Evolutionary conservation across 805 yeast species (phyloP), one percentile per base, ranked within the genome.

Genomic region (Candida quercuum): DNA sequence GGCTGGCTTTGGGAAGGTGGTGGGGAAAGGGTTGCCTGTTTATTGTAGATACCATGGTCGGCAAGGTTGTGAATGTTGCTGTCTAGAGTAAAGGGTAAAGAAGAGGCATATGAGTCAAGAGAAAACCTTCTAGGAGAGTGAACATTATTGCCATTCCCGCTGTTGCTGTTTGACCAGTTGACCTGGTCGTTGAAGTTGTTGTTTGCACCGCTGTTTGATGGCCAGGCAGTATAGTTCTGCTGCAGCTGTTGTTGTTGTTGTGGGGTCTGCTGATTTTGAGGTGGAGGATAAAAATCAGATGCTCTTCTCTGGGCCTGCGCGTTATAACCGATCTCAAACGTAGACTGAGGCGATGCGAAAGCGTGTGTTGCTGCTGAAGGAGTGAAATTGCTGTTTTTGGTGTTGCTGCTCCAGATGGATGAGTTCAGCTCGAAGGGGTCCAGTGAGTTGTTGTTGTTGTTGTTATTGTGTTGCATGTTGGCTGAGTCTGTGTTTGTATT

Each of bases 371-470:
- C 28, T 30, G 32, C 32, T 33, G 30, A 24, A n/a, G n/a, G n/a
- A n/a, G n/a, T 33, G 19, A 15, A 31, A 30, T 27, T 27, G 35
- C 28, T 16, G 28, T 12, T 32, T 6, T 24, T 32, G 4, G 16
- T 28, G 28, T 19, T 33, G n/a, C 18, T 19, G 18, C 18, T 31
- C 47, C 47, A 43, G 28, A 43, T 41, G 24, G 41, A 33, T 2
- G 45, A 28, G 41, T 43, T 41, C 21, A 43, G 41, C 17, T 43
- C 45, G 28, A 43, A 43, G 4, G 45, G 47, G 35, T 44, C 42
- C n/a, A n/a, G n/a, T n/a, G n/a, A n/a, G 21, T 40, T 39, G 38
- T 25, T 30, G 29, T 13, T 27, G 39, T 21, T 35, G 18, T 12
- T 37, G 28, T 29, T 29, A n/a, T 24, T 31, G 29, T 33, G 30